These are phyloP conservation scores for Polytrichum formosum DNA, from an alignment of 225 moss, liverwort and hornwort genomes.

Conservation along the genomic window DNA sequence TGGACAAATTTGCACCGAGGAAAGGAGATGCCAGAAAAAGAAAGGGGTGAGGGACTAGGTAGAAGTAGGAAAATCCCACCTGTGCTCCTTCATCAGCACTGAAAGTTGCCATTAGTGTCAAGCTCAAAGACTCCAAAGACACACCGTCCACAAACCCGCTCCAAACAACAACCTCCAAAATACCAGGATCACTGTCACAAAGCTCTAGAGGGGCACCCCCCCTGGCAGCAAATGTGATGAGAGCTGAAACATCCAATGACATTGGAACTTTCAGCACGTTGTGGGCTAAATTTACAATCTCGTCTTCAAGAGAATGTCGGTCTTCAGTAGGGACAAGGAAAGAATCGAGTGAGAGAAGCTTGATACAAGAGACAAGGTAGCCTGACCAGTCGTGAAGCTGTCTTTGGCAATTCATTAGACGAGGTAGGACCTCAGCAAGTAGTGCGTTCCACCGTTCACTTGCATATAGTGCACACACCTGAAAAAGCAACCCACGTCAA, in stretches of 20 bases:
- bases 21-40: background rate
- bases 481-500: conserved; percentile 6
- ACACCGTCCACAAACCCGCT: conserved; percentile 85
- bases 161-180: conserved; percentile 88
- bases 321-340: conserved; percentile 63
- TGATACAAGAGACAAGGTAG: conserved; percentile 85
- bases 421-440: conserved; percentile 88
- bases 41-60: background rate
- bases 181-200: conserved; percentile 94
- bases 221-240: conserved; percentile 88
- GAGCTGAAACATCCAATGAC: conserved; percentile 87
- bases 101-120: conserved; percentile 86
- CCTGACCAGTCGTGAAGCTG: conserved; percentile 91
- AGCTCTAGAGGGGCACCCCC: conserved; percentile 89
- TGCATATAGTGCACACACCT: conserved; percentile 96
- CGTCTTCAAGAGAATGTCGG: conserved; percentile 67
- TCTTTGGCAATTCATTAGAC: conserved; percentile 89
- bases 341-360: conserved; percentile 71
- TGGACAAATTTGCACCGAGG: no score
- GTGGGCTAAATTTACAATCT: conserved; percentile 85
- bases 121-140: conserved; percentile 84
- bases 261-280: conserved; percentile 82
- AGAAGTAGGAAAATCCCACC: conserved; percentile 29
- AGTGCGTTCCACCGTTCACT: conserved; percentile 95
- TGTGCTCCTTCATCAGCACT: conserved; percentile 91